A percentile compares a stretch with the other conserved stretches of the same genome.
Conservation (phyloP, 306 rosid species). For the Vigna angularis region DNA sequence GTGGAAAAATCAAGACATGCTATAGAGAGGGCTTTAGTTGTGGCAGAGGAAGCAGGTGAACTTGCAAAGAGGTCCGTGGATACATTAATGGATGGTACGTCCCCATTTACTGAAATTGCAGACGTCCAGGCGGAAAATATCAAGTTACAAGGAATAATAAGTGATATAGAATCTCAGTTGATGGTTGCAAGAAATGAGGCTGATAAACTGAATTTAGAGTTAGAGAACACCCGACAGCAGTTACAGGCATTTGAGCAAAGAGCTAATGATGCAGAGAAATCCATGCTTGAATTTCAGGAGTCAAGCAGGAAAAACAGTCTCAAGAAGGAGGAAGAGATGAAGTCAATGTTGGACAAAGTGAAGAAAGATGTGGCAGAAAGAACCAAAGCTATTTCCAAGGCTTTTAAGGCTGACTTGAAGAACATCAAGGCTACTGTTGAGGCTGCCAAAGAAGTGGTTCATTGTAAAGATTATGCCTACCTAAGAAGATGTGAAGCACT, state of each 20-base stretch:
- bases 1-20: conserved; percentile 68
- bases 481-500: conserved; percentile 75
- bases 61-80: conserved; percentile 54
- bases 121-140: conserved; percentile 64
- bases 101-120: conserved; percentile 60
- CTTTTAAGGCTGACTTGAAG: conserved; percentile 69
- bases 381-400: conserved; percentile 61
- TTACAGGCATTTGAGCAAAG: conserved; percentile 58
- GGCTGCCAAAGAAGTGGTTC: conserved; percentile 67
- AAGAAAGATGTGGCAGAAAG: conserved; percentile 65
- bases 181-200: conserved; percentile 58
- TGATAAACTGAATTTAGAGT: conserved; percentile 62
- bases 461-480: conserved; percentile 65
- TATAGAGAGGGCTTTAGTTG: conserved; percentile 64
- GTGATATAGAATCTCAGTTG: conserved; percentile 68
- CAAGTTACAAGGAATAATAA: conserved; percentile 58
- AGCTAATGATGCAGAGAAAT: conserved; percentile 66
- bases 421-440: conserved; percentile 68
- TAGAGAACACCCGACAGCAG: conserved; percentile 55
- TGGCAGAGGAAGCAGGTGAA: conserved; percentile 69
- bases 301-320: conserved; percentile 51
- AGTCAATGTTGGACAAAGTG: conserved; percentile 67
- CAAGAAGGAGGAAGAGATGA: conserved; percentile 70
- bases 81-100: conserved; percentile 50
- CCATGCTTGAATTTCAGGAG: conserved; percentile 64